These are phyloP conservation scores for Mycotypha africana DNA, from an alignment of 371 early-diverging fungal genomes.

Conservation along the genomic window DNA sequence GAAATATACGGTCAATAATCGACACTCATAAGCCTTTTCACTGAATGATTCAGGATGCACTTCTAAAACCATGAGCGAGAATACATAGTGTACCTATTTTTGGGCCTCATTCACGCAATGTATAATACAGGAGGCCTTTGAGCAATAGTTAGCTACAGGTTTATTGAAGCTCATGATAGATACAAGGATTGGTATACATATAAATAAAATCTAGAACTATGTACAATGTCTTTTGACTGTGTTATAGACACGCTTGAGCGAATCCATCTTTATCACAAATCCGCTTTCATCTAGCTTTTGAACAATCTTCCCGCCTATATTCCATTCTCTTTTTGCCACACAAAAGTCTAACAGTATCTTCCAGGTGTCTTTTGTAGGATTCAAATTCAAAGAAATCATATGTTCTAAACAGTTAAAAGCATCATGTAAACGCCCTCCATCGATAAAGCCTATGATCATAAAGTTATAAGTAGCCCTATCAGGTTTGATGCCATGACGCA, in stretches of 20 bases:
- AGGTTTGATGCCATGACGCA: slow-evolving; percentile 23
- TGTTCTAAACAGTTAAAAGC: slow-evolving; percentile 28
- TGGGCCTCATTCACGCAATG: too few species aligned
- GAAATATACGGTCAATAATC: too few species aligned
- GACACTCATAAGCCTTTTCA: too few species aligned
- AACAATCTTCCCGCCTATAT: slow-evolving; percentile 17
- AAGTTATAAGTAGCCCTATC: slow-evolving; percentile 44
- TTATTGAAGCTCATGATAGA: too few species aligned
- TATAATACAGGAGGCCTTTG: too few species aligned
- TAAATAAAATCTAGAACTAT: too few species aligned
- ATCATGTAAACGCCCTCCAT: slow-evolving; percentile 27
- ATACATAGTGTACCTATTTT: too few species aligned
- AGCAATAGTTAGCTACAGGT: too few species aligned
- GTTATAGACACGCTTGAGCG: slow-evolving; percentile 24
- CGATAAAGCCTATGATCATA: slow-evolving; percentile 33
- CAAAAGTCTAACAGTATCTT: slow-evolving; percentile 28
- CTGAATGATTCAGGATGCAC: too few species aligned
- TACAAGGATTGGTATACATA: too few species aligned
- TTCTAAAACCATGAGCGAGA: too few species aligned
- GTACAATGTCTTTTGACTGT: slow-evolving; percentile 25
- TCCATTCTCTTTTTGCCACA: slow-evolving; percentile 17
- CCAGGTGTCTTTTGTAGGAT: slow-evolving; percentile 40
- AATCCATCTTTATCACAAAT: slow-evolving; percentile 25
- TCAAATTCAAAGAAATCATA: slow-evolving; percentile 23
- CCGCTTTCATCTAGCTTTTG: slow-evolving; percentile 26